These are phyloP conservation scores for Microdochium nivale DNA, from an alignment of 2,329 filamentous ascomycete species.

Conservation along the genomic window DNA sequence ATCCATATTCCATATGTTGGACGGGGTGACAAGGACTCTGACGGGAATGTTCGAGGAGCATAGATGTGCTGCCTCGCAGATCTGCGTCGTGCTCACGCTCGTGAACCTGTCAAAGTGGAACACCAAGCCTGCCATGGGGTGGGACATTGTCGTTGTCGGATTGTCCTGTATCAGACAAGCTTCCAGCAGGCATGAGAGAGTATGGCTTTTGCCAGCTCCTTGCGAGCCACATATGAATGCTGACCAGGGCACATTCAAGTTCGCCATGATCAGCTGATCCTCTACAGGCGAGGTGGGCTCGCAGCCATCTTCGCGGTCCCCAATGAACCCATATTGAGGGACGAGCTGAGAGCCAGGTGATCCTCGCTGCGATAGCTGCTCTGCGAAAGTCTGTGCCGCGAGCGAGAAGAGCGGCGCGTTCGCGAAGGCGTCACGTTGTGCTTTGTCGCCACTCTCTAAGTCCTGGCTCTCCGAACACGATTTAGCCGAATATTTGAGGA, in stretches of 20 bases:
- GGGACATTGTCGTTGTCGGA: constrained; percentile 27
- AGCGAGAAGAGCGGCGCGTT: background rate
- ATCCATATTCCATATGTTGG: constrained; percentile 34
- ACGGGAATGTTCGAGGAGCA: constrained; percentile 35
- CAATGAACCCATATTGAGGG: background rate
- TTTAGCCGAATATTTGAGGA: background rate
- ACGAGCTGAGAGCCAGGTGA: background rate
- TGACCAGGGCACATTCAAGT: constrained; percentile 43
- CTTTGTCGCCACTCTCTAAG: background rate
- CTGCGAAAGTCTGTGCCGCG: background rate
- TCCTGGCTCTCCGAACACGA: background rate
- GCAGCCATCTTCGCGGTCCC: background rate
- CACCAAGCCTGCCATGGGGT: constrained; percentile 49
- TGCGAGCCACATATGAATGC: constrained; percentile 58
- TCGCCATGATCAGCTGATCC: constrained; percentile 32
- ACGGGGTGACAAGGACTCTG: constrained; percentile 44
- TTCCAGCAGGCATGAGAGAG: constrained; percentile 46
- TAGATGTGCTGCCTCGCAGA: constrained; percentile 54
- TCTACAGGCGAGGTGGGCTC: background rate
- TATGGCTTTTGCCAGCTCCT: constrained; percentile 57
- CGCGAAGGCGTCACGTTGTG: background rate
- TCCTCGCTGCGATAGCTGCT: background rate
- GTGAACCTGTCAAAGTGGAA: constrained; percentile 57
- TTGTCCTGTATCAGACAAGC: constrained; percentile 44
- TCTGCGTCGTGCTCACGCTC: constrained; percentile 34